Base-by-base conservation (phyloP, 345 rosid genomes). In the Brassica juncea region DNA sequence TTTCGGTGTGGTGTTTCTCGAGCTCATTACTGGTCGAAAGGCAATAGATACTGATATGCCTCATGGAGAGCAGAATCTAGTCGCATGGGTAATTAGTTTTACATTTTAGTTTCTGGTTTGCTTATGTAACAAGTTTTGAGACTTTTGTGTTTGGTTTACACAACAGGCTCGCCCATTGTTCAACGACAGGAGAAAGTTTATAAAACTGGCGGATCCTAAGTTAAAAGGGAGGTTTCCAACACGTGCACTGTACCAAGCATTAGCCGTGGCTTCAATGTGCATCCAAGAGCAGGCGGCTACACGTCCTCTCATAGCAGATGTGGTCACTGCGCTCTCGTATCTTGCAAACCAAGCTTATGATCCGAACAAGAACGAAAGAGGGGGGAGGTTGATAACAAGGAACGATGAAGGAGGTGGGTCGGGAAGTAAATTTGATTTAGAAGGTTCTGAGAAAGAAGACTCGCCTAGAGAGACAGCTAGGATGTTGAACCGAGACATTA, bases 251-350 rank as follows among this genome's bases (percentile, higher is more conserved):
- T 92, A 91, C 84, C 99, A 92, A 85, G 99, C 98, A 14, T 87
- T 92, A 74, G 98, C 98, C 0, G 97, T 94, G 78, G 98, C 98
- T 64, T 94, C 99, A 19, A 91, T 94, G 98, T 94, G 99, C 85
- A 91, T 91, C 54, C 99, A 94, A 82, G 98, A 93, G 67, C 90
- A 94, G 84, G 98, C 98, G n/a, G 96, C 97, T 5, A 85, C 93
- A 27, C 97, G 98, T 52, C 99, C 99, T 57, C 89, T 91, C n/a
- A 93, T 91, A 5, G 93, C 94, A 54, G 97, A 94, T 71, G 96
- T 94, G 8, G 98, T 94, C 75, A 93, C 94, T 19, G 97, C 98
- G 21, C 97, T 95, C 19, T 95, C 98, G 4, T 93, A 91, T 85
- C 83, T 95, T 76, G 96, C 95, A 16, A 91, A 91, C 86, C 98